phyloP scores from a whole-genome alignment of 2,329 filamentous ascomycete genomes.

The Triangularia setosa region DNA sequence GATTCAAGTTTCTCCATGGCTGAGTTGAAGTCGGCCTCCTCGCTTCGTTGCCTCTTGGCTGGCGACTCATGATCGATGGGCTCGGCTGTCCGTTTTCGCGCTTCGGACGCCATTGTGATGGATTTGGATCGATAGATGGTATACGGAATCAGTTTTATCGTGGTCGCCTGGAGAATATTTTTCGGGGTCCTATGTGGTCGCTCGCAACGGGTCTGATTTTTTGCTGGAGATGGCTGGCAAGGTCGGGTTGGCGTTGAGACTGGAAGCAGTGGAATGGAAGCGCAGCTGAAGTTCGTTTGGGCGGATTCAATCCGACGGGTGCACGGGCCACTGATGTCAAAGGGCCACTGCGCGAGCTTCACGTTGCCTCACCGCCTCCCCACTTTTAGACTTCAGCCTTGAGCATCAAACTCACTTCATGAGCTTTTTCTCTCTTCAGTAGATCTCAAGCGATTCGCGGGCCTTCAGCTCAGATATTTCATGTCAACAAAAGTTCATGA shows the following conservation, averaged over 20 bases:
- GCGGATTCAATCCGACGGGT: neutral
- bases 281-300: neutral
- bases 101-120: constrained; percentile 21
- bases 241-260: neutral
- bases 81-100: constrained; percentile 37
- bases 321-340: neutral
- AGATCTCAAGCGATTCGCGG: neutral
- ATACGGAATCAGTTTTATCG: neutral
- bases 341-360: neutral
- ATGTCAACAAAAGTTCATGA: too few relatives aligned
- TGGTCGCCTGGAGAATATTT: neutral
- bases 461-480: neutral
- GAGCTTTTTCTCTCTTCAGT: neutral
- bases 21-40: constrained; percentile 15
- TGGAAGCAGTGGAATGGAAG: neutral
- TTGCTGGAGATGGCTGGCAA: neutral
- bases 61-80: constrained; percentile 27
- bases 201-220: neutral
- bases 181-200: neutral
- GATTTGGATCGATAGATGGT: constrained; percentile 8
- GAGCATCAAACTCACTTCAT: neutral
- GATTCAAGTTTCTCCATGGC: constrained; percentile 7
- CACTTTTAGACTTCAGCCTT: neutral
- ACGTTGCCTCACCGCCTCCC: neutral
- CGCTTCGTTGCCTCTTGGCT: constrained; percentile 32